Percentiles rank a stretch among this genome's conserved stretches.
Conservation (phyloP, 345 rosid genomes). For the Moricandia moricandioides region DNA sequence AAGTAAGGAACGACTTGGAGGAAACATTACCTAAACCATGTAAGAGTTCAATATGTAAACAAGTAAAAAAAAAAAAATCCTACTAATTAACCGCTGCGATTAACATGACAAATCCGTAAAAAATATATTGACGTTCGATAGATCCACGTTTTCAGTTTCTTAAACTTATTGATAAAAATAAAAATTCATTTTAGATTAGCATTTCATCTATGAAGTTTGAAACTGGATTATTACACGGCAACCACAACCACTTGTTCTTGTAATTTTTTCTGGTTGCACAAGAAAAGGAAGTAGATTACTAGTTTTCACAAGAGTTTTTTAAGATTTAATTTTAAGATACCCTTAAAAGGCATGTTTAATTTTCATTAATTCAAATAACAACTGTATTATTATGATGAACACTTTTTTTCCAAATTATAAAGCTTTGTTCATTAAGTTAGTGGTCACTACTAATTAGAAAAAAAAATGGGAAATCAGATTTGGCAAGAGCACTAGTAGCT, state of each 20-base stretch:
- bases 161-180: background rate
- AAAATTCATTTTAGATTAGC: background rate
- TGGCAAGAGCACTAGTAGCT: conserved; percentile 79
- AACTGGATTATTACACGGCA: background rate
- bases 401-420: background rate
- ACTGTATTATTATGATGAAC: background rate
- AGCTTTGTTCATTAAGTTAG: too few species aligned
- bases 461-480: conserved; percentile 34
- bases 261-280: too few species aligned
- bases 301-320: background rate
- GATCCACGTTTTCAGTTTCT: background rate
- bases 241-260: too few species aligned
- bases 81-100: background rate
- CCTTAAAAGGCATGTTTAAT: background rate
- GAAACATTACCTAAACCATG: conserved; percentile 70
- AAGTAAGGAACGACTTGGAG: conserved; percentile 62
- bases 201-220: background rate
- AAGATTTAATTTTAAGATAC: background rate
- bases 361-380: background rate
- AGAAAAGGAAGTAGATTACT: background rate
- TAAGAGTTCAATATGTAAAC: conserved; percentile 19
- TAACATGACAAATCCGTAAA: background rate
- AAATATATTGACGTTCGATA: background rate
- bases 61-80: background rate
- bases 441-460: too few species aligned